Base-by-base conservation (phyloP, 2,329 filamentous ascomycete genomes). In the Sordariomycetes sp. region DNA sequence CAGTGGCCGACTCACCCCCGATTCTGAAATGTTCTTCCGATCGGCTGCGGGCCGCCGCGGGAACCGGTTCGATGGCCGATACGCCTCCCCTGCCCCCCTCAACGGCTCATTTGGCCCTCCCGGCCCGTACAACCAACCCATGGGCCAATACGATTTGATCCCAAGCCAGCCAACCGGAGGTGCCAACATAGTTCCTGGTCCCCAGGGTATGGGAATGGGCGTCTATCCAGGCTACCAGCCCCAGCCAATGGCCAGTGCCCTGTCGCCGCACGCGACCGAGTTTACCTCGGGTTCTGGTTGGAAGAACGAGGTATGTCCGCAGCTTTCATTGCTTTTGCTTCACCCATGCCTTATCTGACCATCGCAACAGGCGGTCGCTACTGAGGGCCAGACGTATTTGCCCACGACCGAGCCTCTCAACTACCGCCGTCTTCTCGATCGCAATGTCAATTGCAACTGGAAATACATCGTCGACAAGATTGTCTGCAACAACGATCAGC, bases 401-500 rank as follows among this genome's bases (percentile, higher is more conserved):
- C 86, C 89, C 12, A 87, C 91, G 3, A 88, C 89, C 7, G 94
- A 99, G 72, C 94, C 93, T 12, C 81, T 97, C 66, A 97, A 99
- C 73, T 99, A 97, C 68, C 91, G 94, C 61, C 91, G 92, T 59
- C 81, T 99, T 46, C 83, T 97, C 53, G 94, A 99, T 68, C 91
- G 92, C 68, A 96, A 93, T 69, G 90, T 96, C 72, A 96, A 89
- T 67, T 97, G 93, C 75, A 95, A 99, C 76, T 99, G 93, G 94
- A 96, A 94, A 75, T 97, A 96, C 70, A 97, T 99, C 65, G 94
- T 99, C 58, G 93, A 99, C 76, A 97, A 97, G 79, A 99, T 99
- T 69, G 92, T 99, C 64, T 95, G 90, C 82, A 97, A 92, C 76
- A 97, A 99, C 71, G 94, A 99, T 69, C 94, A 99, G 72, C 94